Evolutionary conservation across 352 stramenopile genomes (phyloP), one percentile per base, ranked within the genome.

Genomic region (Phytophthora cactorum): DNA sequence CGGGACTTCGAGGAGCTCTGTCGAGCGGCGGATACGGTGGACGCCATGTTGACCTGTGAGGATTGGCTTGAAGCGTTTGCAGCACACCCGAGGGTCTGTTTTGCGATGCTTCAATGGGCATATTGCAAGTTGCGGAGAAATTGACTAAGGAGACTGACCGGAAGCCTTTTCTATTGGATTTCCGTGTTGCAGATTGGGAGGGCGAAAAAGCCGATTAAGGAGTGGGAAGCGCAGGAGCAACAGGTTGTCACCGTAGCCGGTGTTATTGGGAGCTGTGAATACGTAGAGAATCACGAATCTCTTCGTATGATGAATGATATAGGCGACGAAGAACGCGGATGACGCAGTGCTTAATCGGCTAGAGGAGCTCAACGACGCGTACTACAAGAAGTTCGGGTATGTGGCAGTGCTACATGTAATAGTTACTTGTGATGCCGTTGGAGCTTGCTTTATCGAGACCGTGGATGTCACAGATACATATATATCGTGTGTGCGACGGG

Each of bases 401-500:
- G 58, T 56, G 2, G 7, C 9, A 9, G 6, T 3, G n/a, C 45
- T 51, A 22, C 22, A 22, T 22, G 22, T 22, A 22, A 22, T 22
- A 22, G 25, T 15, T 31, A 11, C 7, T 47, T 55, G 28, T 49
- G 4, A 10, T 27, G 22, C 15, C 10, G 27, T 28, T 41, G 11
- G 29, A 12, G 3, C 10, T 28, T 2, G 4, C 5, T 43, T 46
- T 27, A 36, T 39, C 32, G 5, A 17, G 39, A 25, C 45, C 15
- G 22, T 12, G 52, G 31, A 3, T 71, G 25, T 31, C 36, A 17
- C 47, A 91, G 81, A 12, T 92, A 90, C 67, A 91, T 92, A 31
- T 94, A 87, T 72, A 92, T 94, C 52, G 79, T 94, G 10, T 94
- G 86, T 49, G 84, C 84, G 10, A 94, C 86, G 36, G 84, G 84